Conservation (phyloP, 1,284 basidiomycete genomes). For the Cryptococcus hybrid region DNA sequence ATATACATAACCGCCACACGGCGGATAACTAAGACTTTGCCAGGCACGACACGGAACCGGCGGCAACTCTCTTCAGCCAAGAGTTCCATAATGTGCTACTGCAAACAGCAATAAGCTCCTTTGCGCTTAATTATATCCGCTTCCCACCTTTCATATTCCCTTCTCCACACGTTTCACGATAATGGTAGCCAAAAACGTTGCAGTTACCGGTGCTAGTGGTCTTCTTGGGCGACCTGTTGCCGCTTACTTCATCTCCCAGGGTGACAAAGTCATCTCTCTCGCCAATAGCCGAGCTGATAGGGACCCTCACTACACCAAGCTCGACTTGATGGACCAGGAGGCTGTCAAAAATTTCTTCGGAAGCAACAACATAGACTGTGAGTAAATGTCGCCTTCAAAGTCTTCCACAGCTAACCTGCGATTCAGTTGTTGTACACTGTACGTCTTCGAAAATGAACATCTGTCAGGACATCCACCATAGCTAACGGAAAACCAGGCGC, state of each 20-base stretch:
- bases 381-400: slow-evolving; percentile 7
- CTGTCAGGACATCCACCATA: not conserved
- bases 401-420: not conserved
- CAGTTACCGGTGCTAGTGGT: slow-evolving; percentile 45
- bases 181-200: slow-evolving; percentile 5
- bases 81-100: no score
- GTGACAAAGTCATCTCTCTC: slow-evolving; percentile 48
- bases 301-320: slow-evolving; percentile 41
- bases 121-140: not conserved
- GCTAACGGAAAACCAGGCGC: slow-evolving; percentile 34
- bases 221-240: slow-evolving; percentile 53
- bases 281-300: slow-evolving; percentile 46
- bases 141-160: not conserved
- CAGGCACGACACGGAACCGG: no score
- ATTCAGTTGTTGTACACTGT: not conserved
- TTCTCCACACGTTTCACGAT: not conserved
- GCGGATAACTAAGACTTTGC: no score
- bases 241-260: slow-evolving; percentile 27
- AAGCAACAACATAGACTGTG: slow-evolving; percentile 43
- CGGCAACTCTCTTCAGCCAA: no score
- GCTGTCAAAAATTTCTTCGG: slow-evolving; percentile 49
- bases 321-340: slow-evolving; percentile 51
- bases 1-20: no score
- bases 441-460: not conserved
- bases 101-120: not conserved